phyloP scores from a whole-genome alignment of 257 asterid species.

The Phtheirospermum japonicum region DNA sequence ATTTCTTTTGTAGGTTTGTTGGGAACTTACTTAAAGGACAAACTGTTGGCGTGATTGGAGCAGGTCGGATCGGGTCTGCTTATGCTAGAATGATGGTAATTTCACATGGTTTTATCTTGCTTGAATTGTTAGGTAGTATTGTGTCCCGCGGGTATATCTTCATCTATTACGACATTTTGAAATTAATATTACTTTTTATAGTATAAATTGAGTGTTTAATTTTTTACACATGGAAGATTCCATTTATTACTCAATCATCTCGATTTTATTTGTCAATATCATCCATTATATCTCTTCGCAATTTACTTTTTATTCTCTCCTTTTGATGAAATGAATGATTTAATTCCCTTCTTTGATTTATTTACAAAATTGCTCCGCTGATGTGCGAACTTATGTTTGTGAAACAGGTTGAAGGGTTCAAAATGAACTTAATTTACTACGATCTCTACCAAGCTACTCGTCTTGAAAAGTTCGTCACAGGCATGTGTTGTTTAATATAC shows the following conservation, averaged over 20 bases:
- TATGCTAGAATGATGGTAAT: constrained; percentile 98
- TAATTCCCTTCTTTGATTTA: neutral
- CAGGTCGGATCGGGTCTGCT: constrained; percentile 97
- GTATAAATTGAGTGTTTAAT: too few relatives aligned
- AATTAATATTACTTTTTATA: too few relatives aligned
- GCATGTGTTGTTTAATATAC: constrained; percentile 34
- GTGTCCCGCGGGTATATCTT: too few relatives aligned
- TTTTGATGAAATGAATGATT: neutral
- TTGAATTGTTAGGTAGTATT: too few relatives aligned
- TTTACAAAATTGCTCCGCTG: constrained; percentile 18
- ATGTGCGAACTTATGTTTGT: constrained; percentile 9
- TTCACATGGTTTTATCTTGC: neutral
- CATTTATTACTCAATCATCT: too few relatives aligned
- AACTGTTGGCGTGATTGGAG: constrained; percentile 96
- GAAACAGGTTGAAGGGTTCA: constrained; percentile 91
- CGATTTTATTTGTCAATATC: too few relatives aligned
- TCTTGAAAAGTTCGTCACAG: constrained; percentile 89
- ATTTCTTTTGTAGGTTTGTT: constrained; percentile 51
- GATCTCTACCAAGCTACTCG: constrained; percentile 96
- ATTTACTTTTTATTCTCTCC: neutral
- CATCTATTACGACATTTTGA: too few relatives aligned
- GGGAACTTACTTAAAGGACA: constrained; percentile 98
- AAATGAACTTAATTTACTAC: constrained; percentile 92
- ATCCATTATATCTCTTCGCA: too few relatives aligned
- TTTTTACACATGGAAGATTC: too few relatives aligned